A percentile compares a stretch with the other conserved stretches of the same genome.
These are phyloP conservation scores for Aspergillus cejpii DNA, from an alignment of 2,329 filamentous ascomycete species.

Conservation along the genomic window DNA sequence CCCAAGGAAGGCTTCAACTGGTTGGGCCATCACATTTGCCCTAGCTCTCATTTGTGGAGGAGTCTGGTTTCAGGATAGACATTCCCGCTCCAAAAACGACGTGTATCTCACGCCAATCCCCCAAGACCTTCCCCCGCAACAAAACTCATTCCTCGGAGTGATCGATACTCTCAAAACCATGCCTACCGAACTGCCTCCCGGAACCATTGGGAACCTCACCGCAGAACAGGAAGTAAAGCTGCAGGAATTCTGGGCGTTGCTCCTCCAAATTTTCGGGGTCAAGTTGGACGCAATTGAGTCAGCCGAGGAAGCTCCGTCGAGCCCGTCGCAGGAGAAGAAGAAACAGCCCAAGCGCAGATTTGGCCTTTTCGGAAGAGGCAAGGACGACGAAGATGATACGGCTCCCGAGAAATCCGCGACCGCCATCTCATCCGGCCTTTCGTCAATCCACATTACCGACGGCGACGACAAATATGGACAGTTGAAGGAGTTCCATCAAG, in stretches of 20 bases:
- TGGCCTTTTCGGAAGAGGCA: constrained; percentile 60
- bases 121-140: constrained; percentile 12
- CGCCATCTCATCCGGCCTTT: constrained; percentile 33
- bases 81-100: constrained; percentile 16
- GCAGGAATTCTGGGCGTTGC: constrained; percentile 73
- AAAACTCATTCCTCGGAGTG: constrained; percentile 26
- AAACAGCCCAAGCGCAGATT: constrained; percentile 66
- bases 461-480: constrained; percentile 89
- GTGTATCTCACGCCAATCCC: constrained; percentile 7
- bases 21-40: constrained; percentile 34
- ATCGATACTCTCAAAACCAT: constrained; percentile 35
- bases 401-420: constrained; percentile 32
- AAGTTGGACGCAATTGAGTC: constrained; percentile 24
- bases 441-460: constrained; percentile 40
- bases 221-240: constrained; percentile 81
- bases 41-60: constrained; percentile 31
- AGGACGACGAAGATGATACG: constrained; percentile 42
- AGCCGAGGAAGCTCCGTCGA: constrained; percentile 19
- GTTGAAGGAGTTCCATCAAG: constrained; percentile 76
- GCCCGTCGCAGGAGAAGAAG: constrained; percentile 46
- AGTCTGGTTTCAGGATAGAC: constrained; percentile 30
- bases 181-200: constrained; percentile 38
- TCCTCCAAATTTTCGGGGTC: constrained; percentile 70
- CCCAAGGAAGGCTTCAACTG: constrained; percentile 32
- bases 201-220: constrained; percentile 81